phyloP scores from a whole-genome alignment of 495 filamentous ascomycete species.

The Neurospora discreta region DNA sequence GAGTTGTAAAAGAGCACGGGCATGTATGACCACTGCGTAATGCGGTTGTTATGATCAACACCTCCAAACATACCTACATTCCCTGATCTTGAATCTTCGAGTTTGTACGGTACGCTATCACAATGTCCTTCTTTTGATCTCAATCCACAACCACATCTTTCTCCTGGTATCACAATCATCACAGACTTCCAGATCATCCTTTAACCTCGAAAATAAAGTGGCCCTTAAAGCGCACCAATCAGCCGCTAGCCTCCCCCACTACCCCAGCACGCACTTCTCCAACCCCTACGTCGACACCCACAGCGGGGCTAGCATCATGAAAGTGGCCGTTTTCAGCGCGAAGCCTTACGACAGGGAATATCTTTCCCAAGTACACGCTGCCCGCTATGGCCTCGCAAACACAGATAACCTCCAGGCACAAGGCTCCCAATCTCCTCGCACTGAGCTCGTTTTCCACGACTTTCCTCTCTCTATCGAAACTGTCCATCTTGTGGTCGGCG shows the following conservation, averaged over 20 bases:
- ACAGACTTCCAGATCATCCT: neutral
- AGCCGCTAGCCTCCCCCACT: neutral
- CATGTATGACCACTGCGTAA: too few species aligned
- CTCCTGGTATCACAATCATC: neutral
- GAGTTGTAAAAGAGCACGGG: too few species aligned
- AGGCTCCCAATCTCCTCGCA: neutral
- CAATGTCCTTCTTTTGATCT: neutral
- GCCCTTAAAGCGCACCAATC: neutral
- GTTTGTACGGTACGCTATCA: neutral
- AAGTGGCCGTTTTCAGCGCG: slow-evolving; percentile 50
- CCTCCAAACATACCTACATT: too few species aligned
- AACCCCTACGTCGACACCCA: neutral
- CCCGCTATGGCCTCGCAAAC: neutral
- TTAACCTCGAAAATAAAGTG: neutral
- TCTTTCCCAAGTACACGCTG: slow-evolving; percentile 27
- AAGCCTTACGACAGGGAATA: slow-evolving; percentile 50
- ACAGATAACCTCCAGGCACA: slow-evolving; percentile 6
- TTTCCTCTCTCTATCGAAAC: slow-evolving; percentile 47
- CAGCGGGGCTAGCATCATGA: slow-evolving; percentile 24
- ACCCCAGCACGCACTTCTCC: neutral
- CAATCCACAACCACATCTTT: neutral
- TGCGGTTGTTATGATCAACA: too few species aligned
- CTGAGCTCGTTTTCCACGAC: slow-evolving; percentile 41
- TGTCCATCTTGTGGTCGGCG: slow-evolving; percentile 39
- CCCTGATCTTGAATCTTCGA: too few species aligned